Percentiles rank a stretch among this genome's conserved stretches.
These are phyloP conservation scores for Peronospora belbahrii DNA, from an alignment of 352 stramenopile genomes.

Conservation along the genomic window DNA sequence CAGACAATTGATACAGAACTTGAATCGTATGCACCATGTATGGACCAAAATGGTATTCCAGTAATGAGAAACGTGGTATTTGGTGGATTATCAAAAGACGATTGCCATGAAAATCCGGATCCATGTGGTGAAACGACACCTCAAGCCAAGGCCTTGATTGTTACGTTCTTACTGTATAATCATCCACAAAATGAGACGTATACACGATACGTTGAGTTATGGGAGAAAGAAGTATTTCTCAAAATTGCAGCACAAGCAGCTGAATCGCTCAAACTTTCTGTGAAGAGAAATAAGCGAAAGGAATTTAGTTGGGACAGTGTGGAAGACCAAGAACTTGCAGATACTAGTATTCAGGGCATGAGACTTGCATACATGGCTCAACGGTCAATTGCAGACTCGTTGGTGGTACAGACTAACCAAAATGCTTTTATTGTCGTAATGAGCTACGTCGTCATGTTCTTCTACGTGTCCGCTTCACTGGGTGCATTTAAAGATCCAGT, in stretches of 20 bases:
- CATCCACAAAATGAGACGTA: constrained; percentile 67
- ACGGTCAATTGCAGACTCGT: constrained; percentile 75
- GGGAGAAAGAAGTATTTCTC: constrained; percentile 79
- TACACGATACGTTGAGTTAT: constrained; percentile 60
- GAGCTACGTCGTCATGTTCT: constrained; percentile 88
- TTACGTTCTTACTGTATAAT: constrained; percentile 86
- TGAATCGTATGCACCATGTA: constrained; percentile 57
- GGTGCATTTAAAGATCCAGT: constrained; percentile 61
- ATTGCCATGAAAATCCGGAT: constrained; percentile 71
- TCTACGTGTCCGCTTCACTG: constrained; percentile 84
- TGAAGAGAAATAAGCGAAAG: constrained; percentile 1
- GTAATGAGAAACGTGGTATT: constrained; percentile 88
- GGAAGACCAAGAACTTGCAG: constrained; percentile 16
- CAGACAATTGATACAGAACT: constrained; percentile 62
- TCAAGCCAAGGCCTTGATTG: constrained; percentile 65
- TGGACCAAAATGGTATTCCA: constrained; percentile 86
- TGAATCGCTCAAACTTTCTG: constrained; percentile 17
- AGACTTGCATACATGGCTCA: constrained; percentile 82
- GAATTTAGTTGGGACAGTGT: constrained; percentile 23
- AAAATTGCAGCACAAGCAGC: constrained; percentile 23
- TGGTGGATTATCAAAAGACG: constrained; percentile 52
- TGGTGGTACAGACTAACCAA: constrained; percentile 78
- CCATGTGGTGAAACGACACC: constrained; percentile 76
- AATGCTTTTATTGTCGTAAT: constrained; percentile 85
- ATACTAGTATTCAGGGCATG: constrained; percentile 37